Base-by-base conservation (phyloP, 352 stramenopile genomes). In the Phytopythium boreale region DNA sequence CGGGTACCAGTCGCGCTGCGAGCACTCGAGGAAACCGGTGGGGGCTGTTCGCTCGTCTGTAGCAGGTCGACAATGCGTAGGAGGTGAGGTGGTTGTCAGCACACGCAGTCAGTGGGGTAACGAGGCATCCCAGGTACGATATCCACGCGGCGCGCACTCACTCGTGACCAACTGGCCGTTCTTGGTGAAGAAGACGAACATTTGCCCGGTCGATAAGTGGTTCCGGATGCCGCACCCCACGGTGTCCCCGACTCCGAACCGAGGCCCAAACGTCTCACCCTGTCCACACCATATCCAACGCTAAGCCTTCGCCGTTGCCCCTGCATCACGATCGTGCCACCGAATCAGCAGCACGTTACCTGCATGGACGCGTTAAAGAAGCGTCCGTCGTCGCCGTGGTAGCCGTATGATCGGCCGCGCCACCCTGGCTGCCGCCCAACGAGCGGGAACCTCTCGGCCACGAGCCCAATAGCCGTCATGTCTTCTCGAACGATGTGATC, bases 301-400 rank as follows among this genome's bases (percentile, higher is more conserved):
- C 0, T 49, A 49, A 15, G 43, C 43, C n/a, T 46, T 37, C 10
- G 69, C 8, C 22, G 14, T 41, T 31, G 15, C 51, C 26, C 29
- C 31, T 29, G 22, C 34, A 11, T 20, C 24, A 60, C 27, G 24
- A 20, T 60, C 29, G 29, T 34, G 7, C 29, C 7, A n/a, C n/a
- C n/a, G n/a, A 7, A 34, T 7, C 29, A 34, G 29, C 29, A 8
- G 8, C 8, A 27, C 62, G 17, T 31, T 62, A 92, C 86, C 55
- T 75, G 71, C 44, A 73, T 72, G 19, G 71, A 75, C 52, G 75
- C 64, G 46, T 84, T 66, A 58, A 90, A 95, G n/a, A 80, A 84
- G 55, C 77, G 64, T 2, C 87, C 87, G 50, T 95, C 84, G 50
- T 95, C 87, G 17, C 87, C 83, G 36, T 95, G 87, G 56, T 93